phyloP scores from a whole-genome alignment of 495 filamentous ascomycete species.

The Pseudotulostoma volvatum region DNA sequence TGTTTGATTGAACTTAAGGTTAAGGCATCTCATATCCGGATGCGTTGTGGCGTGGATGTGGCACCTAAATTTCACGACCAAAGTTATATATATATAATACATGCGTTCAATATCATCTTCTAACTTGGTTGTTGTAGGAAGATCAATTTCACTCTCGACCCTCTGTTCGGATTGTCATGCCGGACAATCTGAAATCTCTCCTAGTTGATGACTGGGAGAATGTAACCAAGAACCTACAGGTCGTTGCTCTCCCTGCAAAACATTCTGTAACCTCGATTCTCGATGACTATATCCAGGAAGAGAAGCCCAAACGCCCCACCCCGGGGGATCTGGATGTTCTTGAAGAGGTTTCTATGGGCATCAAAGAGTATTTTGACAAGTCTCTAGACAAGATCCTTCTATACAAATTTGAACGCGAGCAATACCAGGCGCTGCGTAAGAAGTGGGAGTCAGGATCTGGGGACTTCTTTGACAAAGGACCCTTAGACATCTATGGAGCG shows the following conservation, averaged over 20 bases:
- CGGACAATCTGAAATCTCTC: conserved; percentile 73
- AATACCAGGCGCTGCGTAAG: conserved; percentile 58
- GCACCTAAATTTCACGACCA: no score
- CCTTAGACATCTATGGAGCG: conserved; percentile 73
- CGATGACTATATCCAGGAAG: conserved; percentile 54
- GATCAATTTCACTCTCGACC: conserved; percentile 66
- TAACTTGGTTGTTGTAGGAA: no score
- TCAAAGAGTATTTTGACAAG: conserved; percentile 85
- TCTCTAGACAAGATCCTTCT: conserved; percentile 72
- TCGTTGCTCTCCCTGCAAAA: conserved; percentile 66
- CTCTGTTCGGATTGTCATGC: conserved; percentile 60
- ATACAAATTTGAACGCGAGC: conserved; percentile 79
- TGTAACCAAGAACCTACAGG: conserved; percentile 79
- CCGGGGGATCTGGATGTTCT: conserved; percentile 65
- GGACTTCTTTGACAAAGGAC: conserved; percentile 44
- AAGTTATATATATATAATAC: no score
- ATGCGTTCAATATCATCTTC: no score
- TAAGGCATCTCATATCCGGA: no score
- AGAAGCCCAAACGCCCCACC: conserved; percentile 45
- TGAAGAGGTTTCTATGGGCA: conserved; percentile 67
- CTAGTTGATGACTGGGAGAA: conserved; percentile 99
- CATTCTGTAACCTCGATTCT: conserved; percentile 63
- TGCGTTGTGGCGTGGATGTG: no score
- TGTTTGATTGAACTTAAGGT: no score
- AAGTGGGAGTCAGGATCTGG: conserved; percentile 38